Percentiles rank a stretch among this genome's conserved stretches.
phyloP scores from a whole-genome alignment of 768 basidiomycete species.

The Exsudoporus frostii region DNA sequence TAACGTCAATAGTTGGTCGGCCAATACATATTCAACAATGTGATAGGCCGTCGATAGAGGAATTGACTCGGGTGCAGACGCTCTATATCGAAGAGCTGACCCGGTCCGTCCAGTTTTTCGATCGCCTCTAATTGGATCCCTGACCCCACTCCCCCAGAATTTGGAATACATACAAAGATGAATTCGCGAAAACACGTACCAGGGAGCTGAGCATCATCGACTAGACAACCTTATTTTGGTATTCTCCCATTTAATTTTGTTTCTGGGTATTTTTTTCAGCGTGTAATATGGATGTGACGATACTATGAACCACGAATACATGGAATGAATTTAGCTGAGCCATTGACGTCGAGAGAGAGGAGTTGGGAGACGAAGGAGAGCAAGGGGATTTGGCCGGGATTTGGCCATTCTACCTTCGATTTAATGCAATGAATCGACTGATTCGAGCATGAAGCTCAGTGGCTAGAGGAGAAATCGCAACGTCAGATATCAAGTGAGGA shows the following conservation, averaged over 20 bases:
- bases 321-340: no score
- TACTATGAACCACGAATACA: background rate
- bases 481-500: no score
- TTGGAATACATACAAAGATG: constrained; percentile 95
- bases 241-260: background rate
- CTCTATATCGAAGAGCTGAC: constrained; percentile 91
- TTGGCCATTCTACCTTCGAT: no score
- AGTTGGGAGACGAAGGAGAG: no score
- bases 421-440: no score
- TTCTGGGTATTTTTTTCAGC: background rate
- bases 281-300: background rate
- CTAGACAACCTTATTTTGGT: constrained; percentile 26
- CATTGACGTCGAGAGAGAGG: no score
- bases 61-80: constrained; percentile 74
- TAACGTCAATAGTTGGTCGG: constrained; percentile 61
- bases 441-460: no score
- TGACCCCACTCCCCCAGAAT: constrained; percentile 51
- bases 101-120: constrained; percentile 49
- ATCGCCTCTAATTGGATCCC: background rate
- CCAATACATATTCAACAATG: constrained; percentile 79
- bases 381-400: no score
- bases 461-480: no score
- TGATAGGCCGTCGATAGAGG: constrained; percentile 79
- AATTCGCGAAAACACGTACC: constrained; percentile 80
- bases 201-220: constrained; percentile 78